Base-by-base conservation (phyloP, 192 early-diverging fungal species). In the Funneliformis geosporum region DNA sequence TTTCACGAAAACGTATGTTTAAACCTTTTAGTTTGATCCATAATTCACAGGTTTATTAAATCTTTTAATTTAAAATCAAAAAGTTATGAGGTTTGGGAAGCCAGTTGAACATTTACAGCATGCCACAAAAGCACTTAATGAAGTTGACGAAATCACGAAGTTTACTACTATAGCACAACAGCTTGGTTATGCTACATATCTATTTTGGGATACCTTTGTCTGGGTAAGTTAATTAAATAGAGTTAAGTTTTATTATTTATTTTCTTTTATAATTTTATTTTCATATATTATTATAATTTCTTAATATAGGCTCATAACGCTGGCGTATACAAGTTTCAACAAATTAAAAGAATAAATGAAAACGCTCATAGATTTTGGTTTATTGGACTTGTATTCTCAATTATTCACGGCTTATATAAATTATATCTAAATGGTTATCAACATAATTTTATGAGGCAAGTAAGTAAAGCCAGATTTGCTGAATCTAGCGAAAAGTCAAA, bases 321-420 rank as follows among this genome's bases (percentile, higher is more conserved):
- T 39, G 91, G 91, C 4, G 83, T 91, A 9, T 87, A 86, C 85
- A 91, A 89, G 81, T 86, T 91, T 70, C 73, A 87, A 43, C 87
- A 90, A 81, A 89, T 91, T 75, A 91, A 93, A 76, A 87, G 86
- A 47, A 88, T 94, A 80, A 83, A 79, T 47, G 80, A 87, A 27
- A 79, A 86, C 39, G 90, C 90, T 47, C 79, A 80, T 84, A 88
- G 88, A 79, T 91, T 87, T 82, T 95, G 94, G 94, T 79, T 93
- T 61, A 80, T 83, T 10, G 92, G 88, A 59, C 81, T 95, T 66
- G 59, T 86, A 14, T 88, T 88, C 61, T 90, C 91, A n/a, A 80
- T 94, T 74, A 28, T 91, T 33, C 83, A 87, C 33, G 86, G 90
- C 69, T 44, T 93, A 8, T 92, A 95, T 84, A 90, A 92, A 82